Evolutionary conservation across 176 grass and related monocot genomes (phyloP).

Genomic region (Triticum dicoccoides): DNA sequence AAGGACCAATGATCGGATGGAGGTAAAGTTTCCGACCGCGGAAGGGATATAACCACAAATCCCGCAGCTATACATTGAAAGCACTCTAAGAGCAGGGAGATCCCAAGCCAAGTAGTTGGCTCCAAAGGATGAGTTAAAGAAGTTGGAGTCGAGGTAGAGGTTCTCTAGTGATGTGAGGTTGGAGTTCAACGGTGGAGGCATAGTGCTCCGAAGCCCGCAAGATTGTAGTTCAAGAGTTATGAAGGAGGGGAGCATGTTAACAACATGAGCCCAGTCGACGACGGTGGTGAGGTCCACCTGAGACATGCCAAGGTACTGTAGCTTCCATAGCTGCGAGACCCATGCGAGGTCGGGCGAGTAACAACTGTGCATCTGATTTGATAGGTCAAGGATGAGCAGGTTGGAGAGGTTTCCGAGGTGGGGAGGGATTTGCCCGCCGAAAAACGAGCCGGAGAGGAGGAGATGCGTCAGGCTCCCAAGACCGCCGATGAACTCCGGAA

Average conservation of each 20-base stretch:
- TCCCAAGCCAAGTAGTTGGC: background rate
- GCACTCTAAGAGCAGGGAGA: background rate
- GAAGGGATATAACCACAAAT: background rate
- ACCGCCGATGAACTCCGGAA: background rate
- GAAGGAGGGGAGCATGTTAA: background rate
- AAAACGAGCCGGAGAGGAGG: background rate
- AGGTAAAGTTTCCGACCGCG: background rate
- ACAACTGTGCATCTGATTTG: background rate
- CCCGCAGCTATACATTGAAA: background rate
- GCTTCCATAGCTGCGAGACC: background rate
- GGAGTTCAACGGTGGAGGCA: background rate
- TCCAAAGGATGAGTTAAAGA: background rate
- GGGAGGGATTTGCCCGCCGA: background rate
- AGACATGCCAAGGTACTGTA: background rate
- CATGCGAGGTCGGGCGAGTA: constrained; percentile 8
- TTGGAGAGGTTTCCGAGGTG: background rate
- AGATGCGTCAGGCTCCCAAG: background rate
- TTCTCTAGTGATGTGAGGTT: background rate
- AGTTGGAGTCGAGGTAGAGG: background rate
- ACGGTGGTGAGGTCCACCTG: background rate
- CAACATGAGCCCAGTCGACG: background rate
- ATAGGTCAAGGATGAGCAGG: background rate
- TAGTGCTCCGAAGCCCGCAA: background rate
- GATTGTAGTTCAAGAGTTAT: background rate
- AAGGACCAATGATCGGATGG: background rate